Evolutionary conservation across 2,329 filamentous ascomycete genomes (phyloP).

Genomic region (Trichoderma sp.): DNA sequence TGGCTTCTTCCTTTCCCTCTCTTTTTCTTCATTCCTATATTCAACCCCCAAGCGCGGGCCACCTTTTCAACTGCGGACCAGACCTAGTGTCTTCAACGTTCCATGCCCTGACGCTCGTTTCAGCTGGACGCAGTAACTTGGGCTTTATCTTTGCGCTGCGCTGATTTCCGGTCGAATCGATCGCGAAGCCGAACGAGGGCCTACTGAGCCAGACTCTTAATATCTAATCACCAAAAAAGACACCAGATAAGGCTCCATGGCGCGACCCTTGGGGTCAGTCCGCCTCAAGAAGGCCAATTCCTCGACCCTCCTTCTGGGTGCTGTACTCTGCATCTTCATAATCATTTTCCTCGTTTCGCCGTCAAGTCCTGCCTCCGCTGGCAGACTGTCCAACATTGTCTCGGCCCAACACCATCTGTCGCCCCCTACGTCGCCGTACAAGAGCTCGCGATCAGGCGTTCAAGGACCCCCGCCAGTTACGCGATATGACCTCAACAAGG

Average conservation of each 20-base stretch:
- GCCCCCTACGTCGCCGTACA: slow-evolving; percentile 49
- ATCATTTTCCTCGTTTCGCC: slow-evolving; percentile 64
- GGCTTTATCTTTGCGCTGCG: slow-evolving; percentile 8
- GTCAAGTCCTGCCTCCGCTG: slow-evolving; percentile 51
- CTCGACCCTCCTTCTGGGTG: slow-evolving; percentile 73
- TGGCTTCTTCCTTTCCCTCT: background rate
- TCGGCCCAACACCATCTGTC: slow-evolving; percentile 50
- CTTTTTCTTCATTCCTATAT: background rate
- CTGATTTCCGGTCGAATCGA: slow-evolving; percentile 19
- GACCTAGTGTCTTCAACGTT: slow-evolving; percentile 4
- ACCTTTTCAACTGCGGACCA: background rate
- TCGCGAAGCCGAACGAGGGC: slow-evolving; percentile 21
- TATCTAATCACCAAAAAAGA: background rate
- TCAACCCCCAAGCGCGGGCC: background rate
- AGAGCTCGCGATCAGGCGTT: slow-evolving; percentile 41
- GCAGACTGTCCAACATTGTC: slow-evolving; percentile 52
- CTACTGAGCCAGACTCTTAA: background rate
- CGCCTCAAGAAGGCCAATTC: slow-evolving; percentile 82
- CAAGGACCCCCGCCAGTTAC: slow-evolving; percentile 76
- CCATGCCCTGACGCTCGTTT: slow-evolving; percentile 27
- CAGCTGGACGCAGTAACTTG: slow-evolving; percentile 21
- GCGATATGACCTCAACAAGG: slow-evolving; percentile 93
- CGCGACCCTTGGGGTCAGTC: slow-evolving; percentile 63
- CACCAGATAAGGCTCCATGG: slow-evolving; percentile 45
- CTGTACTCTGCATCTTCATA: slow-evolving; percentile 72